Base-by-base conservation (phyloP, 2,329 filamentous ascomycete genomes). In the Graphilbum fragrans region DNA sequence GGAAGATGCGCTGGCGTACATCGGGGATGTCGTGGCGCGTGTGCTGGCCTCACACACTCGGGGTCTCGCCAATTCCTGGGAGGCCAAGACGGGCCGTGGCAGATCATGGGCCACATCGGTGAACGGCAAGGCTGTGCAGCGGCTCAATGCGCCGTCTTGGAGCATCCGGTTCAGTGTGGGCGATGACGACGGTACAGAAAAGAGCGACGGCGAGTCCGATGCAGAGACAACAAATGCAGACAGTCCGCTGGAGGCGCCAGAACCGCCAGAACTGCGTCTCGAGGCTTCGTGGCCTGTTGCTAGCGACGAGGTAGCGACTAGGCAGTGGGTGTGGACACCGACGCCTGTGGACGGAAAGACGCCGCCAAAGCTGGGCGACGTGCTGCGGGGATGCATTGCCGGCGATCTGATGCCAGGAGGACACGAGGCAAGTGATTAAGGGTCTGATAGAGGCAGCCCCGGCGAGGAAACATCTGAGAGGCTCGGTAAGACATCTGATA, bases 1-100 rank as follows among this genome's bases (percentile, higher is more conserved):
- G 16, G 46, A 50, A 10, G 65, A 68, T 27, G 59, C 72, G 6
- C 55, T 59, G 12, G 61, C 64, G 47, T 73, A 73, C 52, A 49
- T 74, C 9, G 55, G 60, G 42, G 61, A 61, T 17, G 64, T 66
- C 12, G 57, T 63, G 8, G 50, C 59, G 20, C 66, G 62, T 35
- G 57, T 58, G 34, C 55, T 72, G 3, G 55, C 62, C 1, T 52
- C 61, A 10, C 57, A 47, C 2, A 47, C 50, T 7, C 47, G 58
- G 41, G 54, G 57, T 37, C 50, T 64, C 23, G 47, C 46, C 3
- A 38, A 25, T 4, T 44, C 3, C n/a, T 8, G 16, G 22, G 35
- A 39, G 39, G 43, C 29, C 29, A 14, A 10, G 6, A 16, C 29
- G 5, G 32, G n/a, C 17, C 7, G 5, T 6, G 11, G 5, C 32